Percentiles rank a stretch among this genome's conserved stretches.
These are phyloP conservation scores for Lactarius tabidus DNA, from an alignment of 768 basidiomycete genomes.

Conservation along the genomic window DNA sequence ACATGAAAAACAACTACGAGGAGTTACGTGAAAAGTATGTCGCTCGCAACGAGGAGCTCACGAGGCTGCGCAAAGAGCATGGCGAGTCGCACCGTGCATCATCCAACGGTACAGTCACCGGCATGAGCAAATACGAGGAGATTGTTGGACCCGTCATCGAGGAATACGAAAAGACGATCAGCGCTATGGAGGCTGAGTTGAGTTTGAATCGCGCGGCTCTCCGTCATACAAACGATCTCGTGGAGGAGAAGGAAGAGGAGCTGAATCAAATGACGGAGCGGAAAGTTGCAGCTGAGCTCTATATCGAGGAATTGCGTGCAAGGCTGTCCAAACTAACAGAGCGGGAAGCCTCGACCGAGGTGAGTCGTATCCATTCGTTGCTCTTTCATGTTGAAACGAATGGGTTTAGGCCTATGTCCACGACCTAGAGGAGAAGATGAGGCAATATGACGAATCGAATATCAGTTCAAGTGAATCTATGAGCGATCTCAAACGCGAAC, in stretches of 20 bases:
- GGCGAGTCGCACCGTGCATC: constrained; percentile 67
- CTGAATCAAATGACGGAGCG: constrained; percentile 59
- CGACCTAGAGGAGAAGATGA: constrained; percentile 91
- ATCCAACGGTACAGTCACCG: constrained; percentile 56
- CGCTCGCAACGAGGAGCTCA: constrained; percentile 85
- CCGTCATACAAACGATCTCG: constrained; percentile 86
- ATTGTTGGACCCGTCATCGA: constrained; percentile 97
- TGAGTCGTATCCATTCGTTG: constrained; percentile 34
- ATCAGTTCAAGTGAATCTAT: constrained; percentile 74
- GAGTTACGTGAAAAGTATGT: constrained; percentile 80
- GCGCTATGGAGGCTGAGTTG: constrained; percentile 90
- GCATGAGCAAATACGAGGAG: constrained; percentile 73
- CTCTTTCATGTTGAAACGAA: constrained; percentile 22
- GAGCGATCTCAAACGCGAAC: constrained; percentile 79
- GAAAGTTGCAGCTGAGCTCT: constrained; percentile 75
- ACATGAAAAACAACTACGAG: constrained; percentile 83
- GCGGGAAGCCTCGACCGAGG: constrained; percentile 89
- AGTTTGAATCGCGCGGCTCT: constrained; percentile 83
- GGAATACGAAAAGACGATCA: constrained; percentile 97
- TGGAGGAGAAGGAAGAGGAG: constrained; percentile 88
- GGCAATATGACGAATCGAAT: constrained; percentile 75
- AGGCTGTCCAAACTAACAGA: constrained; percentile 81
- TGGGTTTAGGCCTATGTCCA: constrained; percentile 78
- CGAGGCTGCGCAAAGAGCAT: constrained; percentile 70
- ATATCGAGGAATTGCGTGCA: constrained; percentile 79